These are phyloP conservation scores for Inosperma sp. DNA, from an alignment of 768 basidiomycete genomes.

Conservation along the genomic window DNA sequence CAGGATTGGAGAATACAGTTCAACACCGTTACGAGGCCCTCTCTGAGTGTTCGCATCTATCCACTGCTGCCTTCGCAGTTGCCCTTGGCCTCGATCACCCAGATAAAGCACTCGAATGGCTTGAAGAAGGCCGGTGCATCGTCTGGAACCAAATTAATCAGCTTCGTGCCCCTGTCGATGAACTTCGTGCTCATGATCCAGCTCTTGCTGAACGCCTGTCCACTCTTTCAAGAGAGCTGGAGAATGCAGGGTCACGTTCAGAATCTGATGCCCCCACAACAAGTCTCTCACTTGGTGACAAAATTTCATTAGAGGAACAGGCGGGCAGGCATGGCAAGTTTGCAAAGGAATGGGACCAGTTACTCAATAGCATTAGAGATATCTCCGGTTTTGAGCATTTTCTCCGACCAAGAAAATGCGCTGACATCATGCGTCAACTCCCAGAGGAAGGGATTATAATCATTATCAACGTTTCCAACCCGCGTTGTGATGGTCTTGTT, in stretches of 20 bases:
- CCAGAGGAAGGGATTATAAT: slow-evolving; percentile 17
- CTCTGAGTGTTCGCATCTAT: neutral
- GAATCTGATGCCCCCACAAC: neutral
- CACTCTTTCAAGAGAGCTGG: slow-evolving; percentile 11
- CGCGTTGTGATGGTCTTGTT: slow-evolving; percentile 19
- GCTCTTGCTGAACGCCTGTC: slow-evolving; percentile 11
- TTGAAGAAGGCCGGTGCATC: slow-evolving; percentile 28
- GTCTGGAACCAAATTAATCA: slow-evolving; percentile 26
- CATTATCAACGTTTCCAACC: slow-evolving; percentile 15
- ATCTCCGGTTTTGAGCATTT: slow-evolving; percentile 19
- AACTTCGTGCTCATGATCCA: slow-evolving; percentile 9
- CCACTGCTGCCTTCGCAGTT: neutral
- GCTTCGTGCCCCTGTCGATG: slow-evolving; percentile 21
- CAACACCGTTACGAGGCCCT: slow-evolving; percentile 3
- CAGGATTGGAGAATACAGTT: neutral
- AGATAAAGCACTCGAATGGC: slow-evolving; percentile 25
- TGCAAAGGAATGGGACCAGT: too few relatives aligned
- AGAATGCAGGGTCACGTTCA: slow-evolving; percentile 5
- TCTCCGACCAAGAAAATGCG: slow-evolving; percentile 9
- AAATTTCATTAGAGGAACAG: slow-evolving; percentile 14
- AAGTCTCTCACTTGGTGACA: neutral
- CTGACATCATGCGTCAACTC: slow-evolving; percentile 1
- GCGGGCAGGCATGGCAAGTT: slow-evolving; percentile 16
- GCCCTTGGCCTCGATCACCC: neutral
- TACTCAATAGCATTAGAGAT: slow-evolving; percentile 7